Percentiles rank a stretch among this genome's conserved stretches.
Conservation (phyloP, 2,329 filamentous ascomycete genomes). For the Cytospora leucostoma region DNA sequence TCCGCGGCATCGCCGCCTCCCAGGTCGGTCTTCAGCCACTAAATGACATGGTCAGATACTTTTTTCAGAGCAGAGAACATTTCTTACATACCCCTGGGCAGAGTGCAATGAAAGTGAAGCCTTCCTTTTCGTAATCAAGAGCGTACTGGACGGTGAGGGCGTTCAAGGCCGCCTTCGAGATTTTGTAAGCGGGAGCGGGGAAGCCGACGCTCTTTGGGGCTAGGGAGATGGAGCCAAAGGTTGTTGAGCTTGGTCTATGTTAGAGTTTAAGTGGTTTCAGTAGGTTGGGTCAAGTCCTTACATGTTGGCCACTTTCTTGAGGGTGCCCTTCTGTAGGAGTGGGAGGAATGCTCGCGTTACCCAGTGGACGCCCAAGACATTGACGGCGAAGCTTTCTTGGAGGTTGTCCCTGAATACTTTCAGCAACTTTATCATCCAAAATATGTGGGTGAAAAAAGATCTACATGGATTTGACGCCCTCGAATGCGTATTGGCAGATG, state of each 20-base stretch:
- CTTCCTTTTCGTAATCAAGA: conserved; percentile 41
- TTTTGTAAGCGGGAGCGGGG: conserved; percentile 32
- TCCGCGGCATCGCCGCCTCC: not conserved
- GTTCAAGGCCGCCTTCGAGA: conserved; percentile 51
- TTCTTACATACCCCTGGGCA: conserved; percentile 45
- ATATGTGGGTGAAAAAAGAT: not conserved
- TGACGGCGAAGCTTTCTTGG: conserved; percentile 36
- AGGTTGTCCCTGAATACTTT: conserved; percentile 38
- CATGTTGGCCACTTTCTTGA: conserved; percentile 49
- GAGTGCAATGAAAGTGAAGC: conserved; percentile 47
- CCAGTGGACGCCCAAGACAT: not conserved
- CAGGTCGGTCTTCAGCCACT: conserved; percentile 3
- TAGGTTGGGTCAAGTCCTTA: conserved; percentile 24
- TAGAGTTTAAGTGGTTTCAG: not conserved
- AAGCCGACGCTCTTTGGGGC: conserved; percentile 37
- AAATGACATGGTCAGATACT: not conserved
- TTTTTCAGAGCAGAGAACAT: too few relatives aligned
- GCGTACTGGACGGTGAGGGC: conserved; percentile 49
- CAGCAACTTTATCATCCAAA: conserved; percentile 36
- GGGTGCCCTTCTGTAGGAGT: conserved; percentile 2
- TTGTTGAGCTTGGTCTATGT: conserved; percentile 22
- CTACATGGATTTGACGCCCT: not conserved
- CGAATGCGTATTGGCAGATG: not conserved
- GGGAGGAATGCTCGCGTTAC: not conserved
- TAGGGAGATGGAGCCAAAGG: conserved; percentile 28